Conservation (phyloP, 75 land plant species). For the Pinus taeda region DNA sequence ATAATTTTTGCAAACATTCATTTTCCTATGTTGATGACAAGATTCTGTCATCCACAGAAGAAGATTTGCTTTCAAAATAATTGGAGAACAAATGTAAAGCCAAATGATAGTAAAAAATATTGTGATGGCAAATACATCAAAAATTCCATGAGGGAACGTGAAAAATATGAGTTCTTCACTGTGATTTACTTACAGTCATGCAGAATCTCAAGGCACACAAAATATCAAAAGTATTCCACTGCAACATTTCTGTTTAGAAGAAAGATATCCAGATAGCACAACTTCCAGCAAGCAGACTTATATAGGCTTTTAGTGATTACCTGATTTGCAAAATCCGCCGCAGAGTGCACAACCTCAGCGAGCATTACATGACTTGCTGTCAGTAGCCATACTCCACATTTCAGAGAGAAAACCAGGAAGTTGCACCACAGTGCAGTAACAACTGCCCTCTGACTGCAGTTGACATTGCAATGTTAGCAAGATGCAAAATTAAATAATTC, state of each 20-base stretch:
- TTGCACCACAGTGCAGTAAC: conserved; percentile 93
- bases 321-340: conserved; percentile 98
- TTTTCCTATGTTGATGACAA: background rate
- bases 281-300: background rate
- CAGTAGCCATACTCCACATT: conserved; percentile 84
- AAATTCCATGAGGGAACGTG: background rate
- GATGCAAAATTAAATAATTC: too few relatives aligned
- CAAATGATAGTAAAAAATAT: background rate
- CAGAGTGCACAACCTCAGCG: conserved; percentile 93
- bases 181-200: background rate
- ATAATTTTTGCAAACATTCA: background rate
- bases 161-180: background rate
- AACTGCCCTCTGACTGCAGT: conserved; percentile 82
- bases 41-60: background rate
- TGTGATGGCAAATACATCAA: background rate
- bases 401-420: conserved; percentile 87
- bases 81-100: background rate
- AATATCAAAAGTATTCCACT: background rate
- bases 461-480: too few relatives aligned
- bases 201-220: background rate
- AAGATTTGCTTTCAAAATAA: background rate
- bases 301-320: conserved; percentile 25
- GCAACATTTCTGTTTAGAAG: background rate
- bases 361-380: conserved; percentile 98
- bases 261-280: background rate